phyloP scores from a whole-genome alignment of 352 stramenopile species.

The Pythium sp. region DNA sequence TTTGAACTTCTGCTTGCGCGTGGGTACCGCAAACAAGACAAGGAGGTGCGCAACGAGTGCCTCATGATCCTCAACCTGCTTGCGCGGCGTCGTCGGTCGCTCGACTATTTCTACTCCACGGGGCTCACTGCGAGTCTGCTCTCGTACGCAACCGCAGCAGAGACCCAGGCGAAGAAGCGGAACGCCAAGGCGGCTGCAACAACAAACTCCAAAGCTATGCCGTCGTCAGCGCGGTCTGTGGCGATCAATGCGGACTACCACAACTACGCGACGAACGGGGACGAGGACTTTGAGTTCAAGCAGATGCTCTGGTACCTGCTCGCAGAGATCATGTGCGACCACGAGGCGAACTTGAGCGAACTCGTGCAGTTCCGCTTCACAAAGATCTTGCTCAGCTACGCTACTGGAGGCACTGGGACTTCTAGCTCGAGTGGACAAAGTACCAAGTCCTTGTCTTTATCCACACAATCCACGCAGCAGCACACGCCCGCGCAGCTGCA shows the following conservation, averaged over 20 bases:
- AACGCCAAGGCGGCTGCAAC: slow-evolving; percentile 10
- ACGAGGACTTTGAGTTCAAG: slow-evolving; percentile 85
- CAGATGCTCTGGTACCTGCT: slow-evolving; percentile 71
- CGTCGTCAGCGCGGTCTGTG: slow-evolving; percentile 12
- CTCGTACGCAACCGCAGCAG: slow-evolving; percentile 49
- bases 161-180: slow-evolving; percentile 10
- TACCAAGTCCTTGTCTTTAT: not conserved
- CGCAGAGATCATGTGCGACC: slow-evolving; percentile 42
- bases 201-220: slow-evolving; percentile 4
- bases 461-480: slow-evolving; percentile 16
- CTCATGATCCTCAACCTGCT: slow-evolving; percentile 69
- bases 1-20: slow-evolving; percentile 54
- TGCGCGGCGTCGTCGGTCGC: slow-evolving; percentile 36
- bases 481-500: slow-evolving; percentile 53
- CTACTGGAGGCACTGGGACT: slow-evolving; percentile 19
- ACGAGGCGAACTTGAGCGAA: slow-evolving; percentile 51
- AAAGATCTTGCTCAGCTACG: slow-evolving; percentile 61
- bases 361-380: slow-evolving; percentile 71
- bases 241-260: slow-evolving; percentile 53
- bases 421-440: not conserved
- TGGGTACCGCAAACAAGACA: slow-evolving; percentile 72
- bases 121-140: slow-evolving; percentile 60
- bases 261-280: slow-evolving; percentile 62
- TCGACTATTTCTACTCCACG: slow-evolving; percentile 58
- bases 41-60: slow-evolving; percentile 75